Base-by-base conservation (phyloP, 2,329 filamentous ascomycete species). In the Periconia sp. region DNA sequence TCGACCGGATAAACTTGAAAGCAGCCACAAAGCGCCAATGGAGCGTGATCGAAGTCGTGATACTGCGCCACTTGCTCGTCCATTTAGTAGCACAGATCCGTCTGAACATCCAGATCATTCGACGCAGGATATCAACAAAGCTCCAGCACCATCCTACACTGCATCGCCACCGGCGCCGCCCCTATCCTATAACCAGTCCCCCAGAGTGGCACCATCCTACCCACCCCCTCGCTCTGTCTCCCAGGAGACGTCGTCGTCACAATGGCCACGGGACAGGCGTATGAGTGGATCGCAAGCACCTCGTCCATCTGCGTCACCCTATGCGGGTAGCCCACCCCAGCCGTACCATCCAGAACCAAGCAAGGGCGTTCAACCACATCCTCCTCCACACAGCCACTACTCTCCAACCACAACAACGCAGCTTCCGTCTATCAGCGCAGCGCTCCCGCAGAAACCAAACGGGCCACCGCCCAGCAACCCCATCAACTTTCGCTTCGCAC, bases 401-500 rank as follows among this genome's bases (percentile, higher is more conserved):
- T 60, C 63, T 35, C 60, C 61, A n/a, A 59, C 64, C 27, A 54
- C 55, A 45, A 57, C 55, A 23, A 57, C 60, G 14, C 52, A 54
- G 13, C 45, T 57, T 6, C 58, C 60, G 7, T 47, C 58, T 0
- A 47, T 56, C 15, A 54, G 46, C 44, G 50, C 62, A 13, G 52
- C 66, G 33, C 55, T 70, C n/a, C 65, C 66, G 11, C 58, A 65
- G 18, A 70, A 71, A 20, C 64, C 69, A n/a, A 61, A 68, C 41
- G 65, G 62, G 17, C 63, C 68, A 18, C 61, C 61, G 35, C 63
- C 67, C 35, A 59, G 59, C 37, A 50, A 52, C 10, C 61, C 65
- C 17, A 61, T 67, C 42, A 72, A 69, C 54, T 73, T 64, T 49
- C 69, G 69, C 27, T 73, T 72, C 43, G 69, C 69, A 27, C 68